Conservation (phyloP, 2,329 filamentous ascomycete species). For the Pestalotiopsis sp. region DNA sequence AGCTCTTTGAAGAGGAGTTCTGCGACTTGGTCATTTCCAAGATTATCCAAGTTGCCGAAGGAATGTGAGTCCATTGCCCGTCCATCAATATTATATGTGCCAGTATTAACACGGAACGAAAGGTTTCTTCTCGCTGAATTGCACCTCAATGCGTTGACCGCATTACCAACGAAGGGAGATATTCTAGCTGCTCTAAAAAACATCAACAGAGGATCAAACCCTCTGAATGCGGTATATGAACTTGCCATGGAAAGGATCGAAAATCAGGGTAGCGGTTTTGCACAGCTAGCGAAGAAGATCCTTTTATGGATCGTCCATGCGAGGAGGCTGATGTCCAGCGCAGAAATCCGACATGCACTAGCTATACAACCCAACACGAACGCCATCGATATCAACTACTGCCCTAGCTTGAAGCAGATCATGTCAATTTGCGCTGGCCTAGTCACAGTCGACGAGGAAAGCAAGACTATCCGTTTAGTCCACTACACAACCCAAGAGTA, state of each 20-base stretch:
- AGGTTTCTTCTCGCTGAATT: conserved; percentile 6
- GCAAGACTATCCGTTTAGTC: conserved; percentile 38
- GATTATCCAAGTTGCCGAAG: not conserved
- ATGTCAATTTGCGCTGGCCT: conserved; percentile 17
- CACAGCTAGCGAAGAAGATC: not conserved
- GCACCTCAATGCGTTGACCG: not conserved
- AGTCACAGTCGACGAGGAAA: conserved; percentile 30
- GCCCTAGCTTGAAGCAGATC: conserved; percentile 29
- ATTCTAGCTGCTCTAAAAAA: not conserved
- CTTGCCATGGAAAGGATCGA: not conserved
- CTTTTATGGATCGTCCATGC: not conserved
- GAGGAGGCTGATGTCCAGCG: not conserved
- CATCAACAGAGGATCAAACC: not conserved
- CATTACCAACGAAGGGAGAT: not conserved
- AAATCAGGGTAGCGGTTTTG: not conserved
- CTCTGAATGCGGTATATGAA: not conserved
- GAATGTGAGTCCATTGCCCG: too few relatives aligned
- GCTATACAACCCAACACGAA: conserved; percentile 19
- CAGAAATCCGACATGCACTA: not conserved
- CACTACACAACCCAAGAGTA: conserved; percentile 49
- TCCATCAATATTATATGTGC: too few relatives aligned
- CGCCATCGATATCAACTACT: conserved; percentile 32
- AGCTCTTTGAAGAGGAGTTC: not conserved
- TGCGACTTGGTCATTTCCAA: too few relatives aligned
- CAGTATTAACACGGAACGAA: not conserved